phyloP scores from a whole-genome alignment of 2,329 filamentous ascomycete species.

The Dactylellina sp. region DNA sequence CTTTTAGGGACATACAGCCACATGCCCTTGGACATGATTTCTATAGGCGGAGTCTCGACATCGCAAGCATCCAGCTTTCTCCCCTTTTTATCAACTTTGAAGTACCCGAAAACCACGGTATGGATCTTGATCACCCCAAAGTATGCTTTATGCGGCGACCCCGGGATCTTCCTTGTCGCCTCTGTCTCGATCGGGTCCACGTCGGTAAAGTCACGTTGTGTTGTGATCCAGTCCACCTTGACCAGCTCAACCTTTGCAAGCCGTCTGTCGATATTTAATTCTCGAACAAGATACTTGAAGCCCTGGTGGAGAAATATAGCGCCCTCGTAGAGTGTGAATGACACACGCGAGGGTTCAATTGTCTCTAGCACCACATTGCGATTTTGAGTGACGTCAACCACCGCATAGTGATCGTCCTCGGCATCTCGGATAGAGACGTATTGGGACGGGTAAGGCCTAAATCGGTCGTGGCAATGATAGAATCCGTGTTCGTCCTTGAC shows the following conservation, averaged over 20 bases:
- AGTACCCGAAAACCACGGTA: slow-evolving; percentile 93
- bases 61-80: slow-evolving; percentile 86
- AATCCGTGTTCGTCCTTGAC: slow-evolving; percentile 80
- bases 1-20: slow-evolving; percentile 90
- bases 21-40: slow-evolving; percentile 86
- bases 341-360: slow-evolving; percentile 93
- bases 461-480: slow-evolving; percentile 89
- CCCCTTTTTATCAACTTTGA: slow-evolving; percentile 90
- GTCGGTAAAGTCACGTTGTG: slow-evolving; percentile 92
- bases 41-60: slow-evolving; percentile 91
- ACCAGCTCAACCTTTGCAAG: slow-evolving; percentile 90
- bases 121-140: slow-evolving; percentile 87
- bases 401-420: slow-evolving; percentile 87
- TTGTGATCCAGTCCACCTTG: slow-evolving; percentile 93
- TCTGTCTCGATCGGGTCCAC: slow-evolving; percentile 94
- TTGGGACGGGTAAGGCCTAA: slow-evolving; percentile 83
- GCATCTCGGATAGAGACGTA: slow-evolving; percentile 79
- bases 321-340: slow-evolving; percentile 95
- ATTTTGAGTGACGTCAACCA: slow-evolving; percentile 86
- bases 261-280: slow-evolving; percentile 79
- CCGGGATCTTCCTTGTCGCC: slow-evolving; percentile 78
- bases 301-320: slow-evolving; percentile 98
- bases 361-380: slow-evolving; percentile 90
- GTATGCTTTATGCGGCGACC: slow-evolving; percentile 70
- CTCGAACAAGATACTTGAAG: slow-evolving; percentile 88